Conservation (phyloP, 805 yeast species). For the Citeromyces matritensis region DNA sequence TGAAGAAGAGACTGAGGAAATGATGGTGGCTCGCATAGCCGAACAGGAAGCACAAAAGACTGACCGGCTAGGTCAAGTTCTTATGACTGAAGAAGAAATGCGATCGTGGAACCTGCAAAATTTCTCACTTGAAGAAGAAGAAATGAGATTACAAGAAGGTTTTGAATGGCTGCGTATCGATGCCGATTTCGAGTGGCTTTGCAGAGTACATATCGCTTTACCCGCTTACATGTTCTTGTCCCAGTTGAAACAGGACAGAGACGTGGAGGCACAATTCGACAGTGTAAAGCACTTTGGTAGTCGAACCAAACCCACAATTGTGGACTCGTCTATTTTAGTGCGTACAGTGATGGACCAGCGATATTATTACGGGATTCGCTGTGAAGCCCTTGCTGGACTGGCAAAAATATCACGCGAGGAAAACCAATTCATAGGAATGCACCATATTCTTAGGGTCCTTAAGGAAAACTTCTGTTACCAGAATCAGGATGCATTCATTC, state of each 20-base stretch:
- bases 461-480: slow-evolving; percentile 57
- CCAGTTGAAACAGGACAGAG: slow-evolving; percentile 87
- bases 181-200: slow-evolving; percentile 95
- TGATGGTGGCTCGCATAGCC: too few relatives aligned
- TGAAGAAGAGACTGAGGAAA: slow-evolving; percentile 12
- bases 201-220: slow-evolving; percentile 65
- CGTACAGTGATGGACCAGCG: slow-evolving; percentile 74
- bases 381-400: slow-evolving; percentile 74
- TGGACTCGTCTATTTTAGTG: slow-evolving; percentile 64
- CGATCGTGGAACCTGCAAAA: slow-evolving; percentile 62
- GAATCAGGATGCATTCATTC: slow-evolving; percentile 29
- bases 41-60: slow-evolving; percentile 12
- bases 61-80: slow-evolving; percentile 62
- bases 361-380: slow-evolving; percentile 79
- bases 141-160: slow-evolving; percentile 60
- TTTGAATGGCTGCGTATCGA: slow-evolving; percentile 98
- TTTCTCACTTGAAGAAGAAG: slow-evolving; percentile 57
- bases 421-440: slow-evolving; percentile 55
- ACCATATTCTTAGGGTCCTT: slow-evolving; percentile 57
- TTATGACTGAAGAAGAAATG: slow-evolving; percentile 45
- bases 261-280: slow-evolving; percentile 88
- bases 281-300: slow-evolving; percentile 63
- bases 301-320: slow-evolving; percentile 34
- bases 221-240: slow-evolving; percentile 94
- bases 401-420: slow-evolving; percentile 50